Percentiles rank a stretch among this genome's conserved stretches.
These are phyloP conservation scores for Calycina herbarum DNA, from an alignment of 2,329 filamentous ascomycete genomes.

Conservation along the genomic window DNA sequence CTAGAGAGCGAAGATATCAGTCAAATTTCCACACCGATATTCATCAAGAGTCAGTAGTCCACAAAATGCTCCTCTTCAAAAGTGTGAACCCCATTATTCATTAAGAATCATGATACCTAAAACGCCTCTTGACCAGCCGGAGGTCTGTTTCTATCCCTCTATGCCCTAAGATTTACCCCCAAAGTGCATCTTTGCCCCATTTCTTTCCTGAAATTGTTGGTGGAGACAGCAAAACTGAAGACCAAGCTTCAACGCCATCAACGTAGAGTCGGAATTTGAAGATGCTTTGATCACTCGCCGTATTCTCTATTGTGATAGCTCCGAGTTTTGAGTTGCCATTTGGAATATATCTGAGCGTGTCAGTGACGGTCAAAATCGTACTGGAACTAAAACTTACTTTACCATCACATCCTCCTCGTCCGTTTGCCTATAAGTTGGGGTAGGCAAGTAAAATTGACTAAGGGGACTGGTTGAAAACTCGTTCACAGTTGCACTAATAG, in stretches of 20 bases:
- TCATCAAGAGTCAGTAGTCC: not conserved
- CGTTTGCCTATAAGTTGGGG: slow-evolving; percentile 78
- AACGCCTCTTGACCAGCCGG: not conserved
- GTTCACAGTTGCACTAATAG: slow-evolving; percentile 66
- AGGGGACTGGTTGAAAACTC: slow-evolving; percentile 92
- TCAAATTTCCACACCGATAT: not conserved
- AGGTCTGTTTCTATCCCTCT: not conserved
- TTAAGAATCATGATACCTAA: not conserved
- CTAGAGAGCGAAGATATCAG: not conserved
- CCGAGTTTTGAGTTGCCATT: slow-evolving; percentile 89
- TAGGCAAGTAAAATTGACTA: slow-evolving; percentile 89
- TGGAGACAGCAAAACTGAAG: slow-evolving; percentile 53
- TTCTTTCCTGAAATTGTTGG: slow-evolving; percentile 34
- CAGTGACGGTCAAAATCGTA: slow-evolving; percentile 23
- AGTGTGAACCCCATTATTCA: not conserved
- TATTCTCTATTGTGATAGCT: slow-evolving; percentile 73
- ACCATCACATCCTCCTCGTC: slow-evolving; percentile 81
- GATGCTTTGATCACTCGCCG: slow-evolving; percentile 65
- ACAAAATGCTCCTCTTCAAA: not conserved
- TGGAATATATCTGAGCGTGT: slow-evolving; percentile 64
- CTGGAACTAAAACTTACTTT: slow-evolving; percentile 58
- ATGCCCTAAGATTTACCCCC: slow-evolving; percentile 26
- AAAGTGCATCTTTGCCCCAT: slow-evolving; percentile 35
- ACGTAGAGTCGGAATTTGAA: slow-evolving; percentile 81
- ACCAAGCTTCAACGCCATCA: slow-evolving; percentile 79